These are phyloP conservation scores for Psidium friedrichsthalianum DNA, from an alignment of 345 rosid genomes.

Conservation along the genomic window DNA sequence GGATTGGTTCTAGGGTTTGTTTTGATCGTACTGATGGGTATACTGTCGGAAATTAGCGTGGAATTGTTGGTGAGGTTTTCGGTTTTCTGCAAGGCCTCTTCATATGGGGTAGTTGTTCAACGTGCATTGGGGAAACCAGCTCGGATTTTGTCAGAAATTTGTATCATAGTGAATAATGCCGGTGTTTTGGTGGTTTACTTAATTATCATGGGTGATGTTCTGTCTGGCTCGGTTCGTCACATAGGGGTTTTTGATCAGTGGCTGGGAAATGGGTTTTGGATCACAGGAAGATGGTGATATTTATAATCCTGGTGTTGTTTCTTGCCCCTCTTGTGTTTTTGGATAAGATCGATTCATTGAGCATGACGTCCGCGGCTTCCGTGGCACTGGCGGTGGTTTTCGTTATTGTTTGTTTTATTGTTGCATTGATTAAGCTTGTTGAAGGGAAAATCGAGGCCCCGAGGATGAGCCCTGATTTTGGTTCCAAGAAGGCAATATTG, in stretches of 20 bases:
- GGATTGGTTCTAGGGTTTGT: conserved; percentile 60
- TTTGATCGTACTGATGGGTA: conserved; percentile 64
- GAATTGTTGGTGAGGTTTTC: conserved; percentile 70
- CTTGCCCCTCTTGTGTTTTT: conserved; percentile 80
- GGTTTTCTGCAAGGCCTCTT: conserved; percentile 51
- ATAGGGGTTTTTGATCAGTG: conserved; percentile 90
- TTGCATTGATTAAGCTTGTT: conserved; percentile 68
- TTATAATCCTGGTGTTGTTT: conserved; percentile 56
- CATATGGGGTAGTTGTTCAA: conserved; percentile 85
- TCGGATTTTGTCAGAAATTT: conserved; percentile 72
- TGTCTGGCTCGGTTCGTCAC: conserved; percentile 72
- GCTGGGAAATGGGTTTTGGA: conserved; percentile 91
- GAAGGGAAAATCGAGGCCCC: conserved; percentile 76
- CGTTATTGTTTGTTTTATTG: conserved; percentile 61
- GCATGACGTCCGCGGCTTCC: conserved; percentile 81
- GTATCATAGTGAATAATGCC: conserved; percentile 83
- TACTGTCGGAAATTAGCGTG: conserved; percentile 79
- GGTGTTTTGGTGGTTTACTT: conserved; percentile 90
- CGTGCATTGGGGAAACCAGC: conserved; percentile 77
- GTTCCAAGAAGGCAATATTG: conserved; percentile 54
- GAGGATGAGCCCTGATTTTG: conserved; percentile 65
- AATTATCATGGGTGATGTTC: conserved; percentile 88
- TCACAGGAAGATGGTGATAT: conserved; percentile 65
- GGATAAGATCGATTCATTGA: conserved; percentile 84
- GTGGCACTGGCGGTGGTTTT: conserved; percentile 88